These are phyloP conservation scores for Phaffia rhodozyma DNA, from an alignment of 1,284 basidiomycete genomes.

Conservation along the genomic window DNA sequence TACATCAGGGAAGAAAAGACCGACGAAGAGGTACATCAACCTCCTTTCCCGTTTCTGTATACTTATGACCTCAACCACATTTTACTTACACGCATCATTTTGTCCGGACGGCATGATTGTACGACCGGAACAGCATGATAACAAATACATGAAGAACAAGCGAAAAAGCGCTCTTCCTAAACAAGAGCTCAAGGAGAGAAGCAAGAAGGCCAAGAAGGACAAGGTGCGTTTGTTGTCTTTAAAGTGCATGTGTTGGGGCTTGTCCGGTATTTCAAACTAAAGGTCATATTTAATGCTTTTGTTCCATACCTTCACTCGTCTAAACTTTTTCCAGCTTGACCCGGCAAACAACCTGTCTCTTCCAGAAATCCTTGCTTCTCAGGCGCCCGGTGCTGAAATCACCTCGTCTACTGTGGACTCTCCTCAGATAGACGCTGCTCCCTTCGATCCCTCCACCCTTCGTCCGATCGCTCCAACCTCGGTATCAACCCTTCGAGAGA, in stretches of 20 bases:
- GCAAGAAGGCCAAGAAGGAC: conserved; percentile 68
- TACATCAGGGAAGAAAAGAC: conserved; percentile 60
- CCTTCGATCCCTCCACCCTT: conserved; percentile 21
- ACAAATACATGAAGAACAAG: conserved; percentile 79
- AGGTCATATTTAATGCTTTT: not conserved
- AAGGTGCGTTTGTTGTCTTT: conserved; percentile 46
- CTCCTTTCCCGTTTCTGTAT: not conserved
- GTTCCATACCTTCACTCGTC: not conserved
- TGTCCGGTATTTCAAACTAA: not conserved
- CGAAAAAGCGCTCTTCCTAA: conserved; percentile 68
- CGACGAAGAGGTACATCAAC: conserved; percentile 48
- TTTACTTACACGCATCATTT: not conserved
- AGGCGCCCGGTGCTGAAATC: conserved; percentile 33
- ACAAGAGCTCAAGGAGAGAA: conserved; percentile 73
- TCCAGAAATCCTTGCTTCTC: conserved; percentile 47
- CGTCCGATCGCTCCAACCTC: conserved; percentile 58
- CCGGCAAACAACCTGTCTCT: conserved; percentile 75
- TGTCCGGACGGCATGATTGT: not conserved
- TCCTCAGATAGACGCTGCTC: conserved; percentile 25
- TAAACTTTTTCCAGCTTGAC: conserved; percentile 51
- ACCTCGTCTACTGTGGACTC: conserved; percentile 19
- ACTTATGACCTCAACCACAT: not conserved
- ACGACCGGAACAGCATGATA: conserved; percentile 35
- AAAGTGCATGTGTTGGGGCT: not conserved
- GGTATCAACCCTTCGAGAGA: conserved; percentile 59